Percentiles rank a stretch among this genome's conserved stretches.
Conservation (phyloP, 2,329 filamentous ascomycete genomes). For the Trichoderma atrobrunneum region DNA sequence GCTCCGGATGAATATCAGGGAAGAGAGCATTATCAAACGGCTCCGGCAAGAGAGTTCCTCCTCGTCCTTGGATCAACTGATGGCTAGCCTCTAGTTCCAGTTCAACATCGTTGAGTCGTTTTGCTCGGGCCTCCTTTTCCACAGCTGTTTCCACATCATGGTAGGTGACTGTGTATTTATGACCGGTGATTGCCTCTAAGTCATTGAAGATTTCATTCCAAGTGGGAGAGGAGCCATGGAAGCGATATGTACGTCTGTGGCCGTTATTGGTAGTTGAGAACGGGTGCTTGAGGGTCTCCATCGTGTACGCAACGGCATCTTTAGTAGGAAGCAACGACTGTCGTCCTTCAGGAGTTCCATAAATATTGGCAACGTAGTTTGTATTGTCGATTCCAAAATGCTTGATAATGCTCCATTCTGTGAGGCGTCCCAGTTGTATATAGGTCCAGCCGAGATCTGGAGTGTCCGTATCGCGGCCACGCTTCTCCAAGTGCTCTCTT, state of each 20-base stretch:
- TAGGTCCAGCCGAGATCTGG: constrained; percentile 6
- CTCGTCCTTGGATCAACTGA: constrained; percentile 6
- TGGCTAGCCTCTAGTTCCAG: constrained; percentile 1
- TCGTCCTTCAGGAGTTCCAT: not conserved
- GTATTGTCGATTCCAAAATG: constrained; percentile 4
- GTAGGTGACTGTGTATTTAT: not conserved
- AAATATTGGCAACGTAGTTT: not conserved
- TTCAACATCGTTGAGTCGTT: not conserved
- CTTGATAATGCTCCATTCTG: constrained; percentile 1
- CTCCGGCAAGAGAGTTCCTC: not conserved
- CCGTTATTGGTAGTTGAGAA: not conserved
- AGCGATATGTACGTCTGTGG: not conserved
- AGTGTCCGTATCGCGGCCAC: not conserved
- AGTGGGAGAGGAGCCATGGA: not conserved
- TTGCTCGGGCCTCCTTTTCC: not conserved
- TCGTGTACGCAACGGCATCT: not conserved
- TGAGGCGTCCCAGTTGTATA: constrained; percentile 1
- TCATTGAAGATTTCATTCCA: not conserved
- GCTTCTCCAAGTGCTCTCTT: not conserved
- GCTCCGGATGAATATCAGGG: not conserved
- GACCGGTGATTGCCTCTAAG: not conserved
- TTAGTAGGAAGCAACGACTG: not conserved
- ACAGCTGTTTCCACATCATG: not conserved
- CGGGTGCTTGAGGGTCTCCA: not conserved
- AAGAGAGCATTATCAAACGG: not conserved